Evolutionary conservation across 345 rosid species (phyloP).

Genomic region (Populus davidiana): DNA sequence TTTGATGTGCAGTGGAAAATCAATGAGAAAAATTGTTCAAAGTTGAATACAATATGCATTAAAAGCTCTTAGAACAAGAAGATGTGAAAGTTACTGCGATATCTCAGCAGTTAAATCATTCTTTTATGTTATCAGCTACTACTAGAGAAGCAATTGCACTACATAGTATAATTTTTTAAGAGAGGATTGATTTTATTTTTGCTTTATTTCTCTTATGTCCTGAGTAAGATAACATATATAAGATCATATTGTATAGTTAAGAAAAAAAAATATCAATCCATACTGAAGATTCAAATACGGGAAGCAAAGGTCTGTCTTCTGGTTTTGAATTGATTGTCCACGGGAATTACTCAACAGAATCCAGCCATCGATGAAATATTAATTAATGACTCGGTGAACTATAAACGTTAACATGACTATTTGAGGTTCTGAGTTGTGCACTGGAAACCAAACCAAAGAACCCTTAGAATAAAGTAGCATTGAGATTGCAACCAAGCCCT

Average conservation of each 20-base stretch:
- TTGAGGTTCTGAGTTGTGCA: neutral
- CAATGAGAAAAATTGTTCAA: too few relatives aligned
- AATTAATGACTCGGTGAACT: constrained; percentile 5
- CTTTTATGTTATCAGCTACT: too few relatives aligned
- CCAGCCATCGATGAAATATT: constrained; percentile 10
- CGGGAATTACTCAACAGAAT: neutral
- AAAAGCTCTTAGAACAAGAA: neutral
- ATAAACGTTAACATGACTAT: neutral
- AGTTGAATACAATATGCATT: neutral
- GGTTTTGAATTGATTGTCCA: neutral
- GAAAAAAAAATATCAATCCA: neutral
- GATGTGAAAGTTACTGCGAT: neutral
- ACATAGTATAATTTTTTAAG: too few relatives aligned
- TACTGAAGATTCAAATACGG: neutral
- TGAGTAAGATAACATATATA: neutral
- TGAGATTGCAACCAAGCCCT: constrained; percentile 34
- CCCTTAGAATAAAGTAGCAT: constrained; percentile 5
- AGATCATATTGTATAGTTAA: neutral
- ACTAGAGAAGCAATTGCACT: too few relatives aligned
- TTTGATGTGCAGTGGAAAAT: neutral
- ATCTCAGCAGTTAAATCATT: too few relatives aligned
- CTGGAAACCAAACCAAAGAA: neutral
- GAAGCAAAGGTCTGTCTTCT: neutral
- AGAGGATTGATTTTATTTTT: neutral
- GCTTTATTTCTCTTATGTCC: neutral